A percentile compares a stretch with the other conserved stretches of the same genome.
These are phyloP conservation scores for Amylostereum areolatum DNA, from an alignment of 1,284 basidiomycete species.

Conservation along the genomic window DNA sequence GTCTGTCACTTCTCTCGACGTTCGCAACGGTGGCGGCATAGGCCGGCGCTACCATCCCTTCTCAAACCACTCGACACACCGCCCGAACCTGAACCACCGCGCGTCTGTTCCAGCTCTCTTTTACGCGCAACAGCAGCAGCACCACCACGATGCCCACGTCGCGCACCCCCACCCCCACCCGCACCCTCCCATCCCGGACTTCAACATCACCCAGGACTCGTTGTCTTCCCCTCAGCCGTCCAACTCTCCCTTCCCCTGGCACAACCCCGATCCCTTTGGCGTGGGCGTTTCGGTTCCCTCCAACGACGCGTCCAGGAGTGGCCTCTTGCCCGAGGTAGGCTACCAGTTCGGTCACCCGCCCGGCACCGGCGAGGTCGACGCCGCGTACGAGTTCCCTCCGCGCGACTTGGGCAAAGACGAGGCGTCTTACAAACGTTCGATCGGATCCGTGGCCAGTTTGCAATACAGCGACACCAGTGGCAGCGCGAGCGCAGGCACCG, in stretches of 20 bases:
- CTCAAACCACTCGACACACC: background rate
- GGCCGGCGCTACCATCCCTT: slow-evolving; percentile 1
- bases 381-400: slow-evolving; percentile 12
- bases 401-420: slow-evolving; percentile 4
- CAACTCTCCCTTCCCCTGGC: slow-evolving; percentile 7
- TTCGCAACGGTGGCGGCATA: slow-evolving; percentile 1
- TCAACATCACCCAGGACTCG: background rate
- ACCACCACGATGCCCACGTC: background rate
- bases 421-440: slow-evolving; percentile 6
- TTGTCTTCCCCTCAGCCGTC: slow-evolving; percentile 1
- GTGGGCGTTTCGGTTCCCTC: background rate
- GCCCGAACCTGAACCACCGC: slow-evolving; percentile 1
- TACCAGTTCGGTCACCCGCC: slow-evolving; percentile 10
- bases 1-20: slow-evolving; percentile 4
- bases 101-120: slow-evolving; percentile 3
- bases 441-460: slow-evolving; percentile 10
- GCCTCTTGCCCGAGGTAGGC: slow-evolving; percentile 8
- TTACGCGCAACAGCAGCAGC: background rate
- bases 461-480: slow-evolving; percentile 10
- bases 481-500: slow-evolving; percentile 9
- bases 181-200: background rate
- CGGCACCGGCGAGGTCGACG: background rate
- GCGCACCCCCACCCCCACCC: slow-evolving; percentile 3
- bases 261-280: slow-evolving; percentile 11
- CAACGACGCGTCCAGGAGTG: background rate